These are phyloP conservation scores for Fusarium proliferatum DNA, from an alignment of 2,329 filamentous ascomycete genomes.

Conservation along the genomic window DNA sequence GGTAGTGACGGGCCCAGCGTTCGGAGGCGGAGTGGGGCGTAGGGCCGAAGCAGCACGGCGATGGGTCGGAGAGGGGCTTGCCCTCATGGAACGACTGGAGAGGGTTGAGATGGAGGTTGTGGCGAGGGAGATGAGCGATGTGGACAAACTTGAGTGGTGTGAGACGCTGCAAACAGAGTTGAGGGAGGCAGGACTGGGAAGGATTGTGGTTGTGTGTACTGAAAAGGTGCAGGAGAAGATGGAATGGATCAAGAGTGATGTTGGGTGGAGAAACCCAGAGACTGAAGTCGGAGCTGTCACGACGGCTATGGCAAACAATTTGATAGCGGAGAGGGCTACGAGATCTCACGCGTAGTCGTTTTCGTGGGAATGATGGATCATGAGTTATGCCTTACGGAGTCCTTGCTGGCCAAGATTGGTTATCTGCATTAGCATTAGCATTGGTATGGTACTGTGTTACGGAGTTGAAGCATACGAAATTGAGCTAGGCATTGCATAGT, in stretches of 20 bases:
- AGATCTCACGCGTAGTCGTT: not conserved
- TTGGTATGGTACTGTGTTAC: not conserved
- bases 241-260: conserved; percentile 40
- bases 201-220: conserved; percentile 39
- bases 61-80: conserved; percentile 47
- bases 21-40: conserved; percentile 28
- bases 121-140: conserved; percentile 46
- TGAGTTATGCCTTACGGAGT: not conserved
- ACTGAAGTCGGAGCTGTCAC: not conserved
- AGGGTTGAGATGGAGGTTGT: conserved; percentile 56
- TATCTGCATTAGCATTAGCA: not conserved
- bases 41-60: conserved; percentile 29
- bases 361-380: not conserved
- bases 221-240: conserved; percentile 43
- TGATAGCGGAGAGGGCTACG: not conserved
- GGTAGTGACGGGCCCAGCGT: conserved; percentile 36
- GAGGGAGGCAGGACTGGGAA: conserved; percentile 27
- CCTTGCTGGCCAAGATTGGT: not conserved
- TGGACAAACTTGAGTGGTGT: conserved; percentile 53
- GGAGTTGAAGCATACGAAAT: not conserved
- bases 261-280: conserved; percentile 29
- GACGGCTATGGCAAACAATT: not conserved
- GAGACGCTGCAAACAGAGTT: conserved; percentile 45
- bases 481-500: not conserved
- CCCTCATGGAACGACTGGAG: conserved; percentile 47